phyloP scores from a whole-genome alignment of 208 protist species.

The Trypanosoma platydactyli region DNA sequence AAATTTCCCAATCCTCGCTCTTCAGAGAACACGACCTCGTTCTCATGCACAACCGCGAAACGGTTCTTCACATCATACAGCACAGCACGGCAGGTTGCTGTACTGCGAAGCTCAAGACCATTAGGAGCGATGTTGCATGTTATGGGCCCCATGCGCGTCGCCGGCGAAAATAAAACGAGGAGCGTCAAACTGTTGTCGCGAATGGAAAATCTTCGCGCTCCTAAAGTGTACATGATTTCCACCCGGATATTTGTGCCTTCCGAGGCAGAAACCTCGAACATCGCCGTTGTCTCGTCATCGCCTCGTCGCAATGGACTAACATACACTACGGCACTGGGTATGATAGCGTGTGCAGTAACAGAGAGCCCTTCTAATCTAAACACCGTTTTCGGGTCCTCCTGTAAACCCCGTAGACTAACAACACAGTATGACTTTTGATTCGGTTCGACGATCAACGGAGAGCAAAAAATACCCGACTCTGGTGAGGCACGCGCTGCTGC shows the following conservation, averaged over 20 bases:
- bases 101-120: constrained; percentile 36
- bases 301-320: constrained; percentile 27
- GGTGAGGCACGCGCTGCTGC: constrained; percentile 21
- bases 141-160: constrained; percentile 35
- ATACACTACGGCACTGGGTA: constrained; percentile 24
- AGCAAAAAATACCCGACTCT: constrained; percentile 40
- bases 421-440: constrained; percentile 32
- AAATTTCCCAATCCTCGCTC: constrained; percentile 39
- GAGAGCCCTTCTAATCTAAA: constrained; percentile 38
- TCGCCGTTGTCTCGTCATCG: constrained; percentile 36
- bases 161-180: constrained; percentile 36
- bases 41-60: constrained; percentile 33
- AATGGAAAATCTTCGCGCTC: constrained; percentile 19
- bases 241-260: constrained; percentile 35
- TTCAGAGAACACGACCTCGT: constrained; percentile 41
- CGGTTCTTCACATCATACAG: constrained; percentile 35
- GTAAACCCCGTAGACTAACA: constrained; percentile 37
- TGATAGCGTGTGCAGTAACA: constrained; percentile 28
- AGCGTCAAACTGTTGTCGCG: constrained; percentile 41
- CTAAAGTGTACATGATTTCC: constrained; percentile 25
- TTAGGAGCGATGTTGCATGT: constrained; percentile 30
- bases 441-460: constrained; percentile 31
- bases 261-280: constrained; percentile 38
- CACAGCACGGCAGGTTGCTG: constrained; percentile 31
- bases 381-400: constrained; percentile 38